Evolutionary conservation across 2,329 filamentous ascomycete genomes (phyloP).

Genomic region (Diaporthe amygdali): DNA sequence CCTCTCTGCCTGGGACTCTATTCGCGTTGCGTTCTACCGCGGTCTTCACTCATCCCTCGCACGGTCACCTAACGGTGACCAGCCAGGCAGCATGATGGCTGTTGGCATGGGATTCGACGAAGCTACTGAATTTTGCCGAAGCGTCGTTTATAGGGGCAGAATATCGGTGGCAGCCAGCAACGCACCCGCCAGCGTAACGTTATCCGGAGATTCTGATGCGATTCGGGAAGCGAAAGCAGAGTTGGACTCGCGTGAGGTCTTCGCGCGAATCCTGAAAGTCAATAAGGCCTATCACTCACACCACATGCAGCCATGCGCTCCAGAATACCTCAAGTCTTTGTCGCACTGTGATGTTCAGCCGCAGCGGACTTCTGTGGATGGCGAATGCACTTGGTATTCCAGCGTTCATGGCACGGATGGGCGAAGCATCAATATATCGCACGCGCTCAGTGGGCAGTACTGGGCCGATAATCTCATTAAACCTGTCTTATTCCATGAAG

Average conservation of each 20-base stretch:
- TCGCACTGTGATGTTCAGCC: slow-evolving; percentile 26
- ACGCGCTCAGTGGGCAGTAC: slow-evolving; percentile 21
- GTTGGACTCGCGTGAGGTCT: slow-evolving; percentile 37
- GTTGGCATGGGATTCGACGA: background rate
- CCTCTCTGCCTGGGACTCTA: slow-evolving; percentile 27
- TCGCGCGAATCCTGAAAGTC: slow-evolving; percentile 43
- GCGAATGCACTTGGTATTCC: slow-evolving; percentile 29
- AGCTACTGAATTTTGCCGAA: slow-evolving; percentile 25
- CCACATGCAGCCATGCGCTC: slow-evolving; percentile 42
- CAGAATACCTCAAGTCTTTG: slow-evolving; percentile 38
- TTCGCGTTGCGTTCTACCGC: slow-evolving; percentile 32
- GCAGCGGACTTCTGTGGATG: background rate
- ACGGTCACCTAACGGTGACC: background rate
- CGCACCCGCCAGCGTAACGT: slow-evolving; percentile 33
- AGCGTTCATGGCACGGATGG: slow-evolving; percentile 26
- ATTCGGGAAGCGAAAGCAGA: slow-evolving; percentile 35
- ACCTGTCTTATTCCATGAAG: slow-evolving; percentile 31
- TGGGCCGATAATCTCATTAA: slow-evolving; percentile 29
- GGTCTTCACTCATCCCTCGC: background rate
- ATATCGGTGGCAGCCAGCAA: slow-evolving; percentile 33
- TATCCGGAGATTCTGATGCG: slow-evolving; percentile 34
- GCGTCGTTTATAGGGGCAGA: slow-evolving; percentile 28
- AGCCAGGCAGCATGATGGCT: slow-evolving; percentile 10
- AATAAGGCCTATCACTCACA: slow-evolving; percentile 50
- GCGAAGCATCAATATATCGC: background rate